These are phyloP conservation scores for Lasiodiplodia hormozganensis DNA, from an alignment of 2,329 filamentous ascomycete species.

Conservation along the genomic window DNA sequence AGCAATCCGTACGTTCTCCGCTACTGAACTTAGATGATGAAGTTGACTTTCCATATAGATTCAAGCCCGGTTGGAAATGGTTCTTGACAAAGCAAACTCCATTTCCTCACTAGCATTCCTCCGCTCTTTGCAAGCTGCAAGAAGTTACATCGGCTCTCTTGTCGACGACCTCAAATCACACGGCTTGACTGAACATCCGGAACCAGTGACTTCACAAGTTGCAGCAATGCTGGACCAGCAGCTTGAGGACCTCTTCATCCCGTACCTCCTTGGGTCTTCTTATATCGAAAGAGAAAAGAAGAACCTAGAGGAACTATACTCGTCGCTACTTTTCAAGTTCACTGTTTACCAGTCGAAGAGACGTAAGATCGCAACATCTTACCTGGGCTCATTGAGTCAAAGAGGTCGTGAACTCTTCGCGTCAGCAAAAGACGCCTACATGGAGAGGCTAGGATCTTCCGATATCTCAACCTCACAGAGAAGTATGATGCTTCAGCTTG, in stretches of 20 bases:
- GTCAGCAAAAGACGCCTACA: constrained; percentile 88
- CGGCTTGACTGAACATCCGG: constrained; percentile 92
- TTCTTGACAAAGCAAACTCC: constrained; percentile 90
- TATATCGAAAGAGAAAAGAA: constrained; percentile 71
- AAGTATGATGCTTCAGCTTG: constrained; percentile 86
- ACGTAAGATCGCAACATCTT: constrained; percentile 88
- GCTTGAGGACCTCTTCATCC: constrained; percentile 70
- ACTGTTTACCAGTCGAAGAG: constrained; percentile 81
- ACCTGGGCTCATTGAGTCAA: constrained; percentile 90
- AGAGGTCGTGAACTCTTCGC: constrained; percentile 88
- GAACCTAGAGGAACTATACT: constrained; percentile 81
- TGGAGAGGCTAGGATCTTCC: constrained; percentile 85
- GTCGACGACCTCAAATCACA: constrained; percentile 95
- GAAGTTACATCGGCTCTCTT: constrained; percentile 83
- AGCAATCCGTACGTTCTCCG: constrained; percentile 69
- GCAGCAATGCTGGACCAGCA: constrained; percentile 73
- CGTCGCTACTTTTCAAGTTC: constrained; percentile 93
- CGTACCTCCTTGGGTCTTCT: constrained; percentile 69
- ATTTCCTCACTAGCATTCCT: constrained; percentile 93
- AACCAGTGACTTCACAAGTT: constrained; percentile 86
- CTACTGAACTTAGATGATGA: neutral
- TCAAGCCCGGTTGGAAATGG: constrained; percentile 93
- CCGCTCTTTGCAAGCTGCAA: constrained; percentile 86
- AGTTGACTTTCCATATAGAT: constrained; percentile 54
- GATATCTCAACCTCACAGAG: constrained; percentile 90